These are phyloP conservation scores for Erodium texanum DNA, from an alignment of 441 rosid species.

Conservation along the genomic window DNA sequence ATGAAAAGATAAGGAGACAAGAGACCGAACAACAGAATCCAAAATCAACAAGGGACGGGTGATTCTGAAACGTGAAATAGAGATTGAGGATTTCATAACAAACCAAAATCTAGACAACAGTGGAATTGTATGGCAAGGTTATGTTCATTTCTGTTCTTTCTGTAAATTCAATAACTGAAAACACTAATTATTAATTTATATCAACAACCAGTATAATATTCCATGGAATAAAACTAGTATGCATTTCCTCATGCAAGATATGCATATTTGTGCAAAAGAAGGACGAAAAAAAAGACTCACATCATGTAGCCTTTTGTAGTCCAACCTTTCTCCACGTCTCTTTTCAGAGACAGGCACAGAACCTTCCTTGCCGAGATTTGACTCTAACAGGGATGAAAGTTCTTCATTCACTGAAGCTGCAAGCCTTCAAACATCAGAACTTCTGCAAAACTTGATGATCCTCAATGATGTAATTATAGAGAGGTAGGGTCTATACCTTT, in stretches of 20 bases:
- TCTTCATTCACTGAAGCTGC: constrained; percentile 24
- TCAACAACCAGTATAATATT: neutral
- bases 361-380: constrained; percentile 31
- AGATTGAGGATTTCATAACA: neutral
- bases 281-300: constrained; percentile 40
- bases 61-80: neutral
- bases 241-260: neutral
- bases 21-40: neutral
- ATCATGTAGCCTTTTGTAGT: constrained; percentile 82
- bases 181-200: no score
- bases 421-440: constrained; percentile 20
- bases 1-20: constrained; percentile 7
- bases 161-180: no score
- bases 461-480: neutral
- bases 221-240: neutral
- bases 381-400: constrained; percentile 28
- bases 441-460: constrained; percentile 14
- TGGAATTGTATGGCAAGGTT: no score
- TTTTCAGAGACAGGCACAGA: constrained; percentile 31
- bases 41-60: neutral
- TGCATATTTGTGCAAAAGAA: neutral
- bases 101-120: no score
- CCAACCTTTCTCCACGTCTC: constrained; percentile 61
- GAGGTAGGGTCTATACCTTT: constrained; percentile 13
- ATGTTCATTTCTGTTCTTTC: no score